Percentiles rank a stretch among this genome's conserved stretches.
Evolutionary conservation across 495 filamentous ascomycete species (phyloP).

Genomic region (Penicillium daleae): DNA sequence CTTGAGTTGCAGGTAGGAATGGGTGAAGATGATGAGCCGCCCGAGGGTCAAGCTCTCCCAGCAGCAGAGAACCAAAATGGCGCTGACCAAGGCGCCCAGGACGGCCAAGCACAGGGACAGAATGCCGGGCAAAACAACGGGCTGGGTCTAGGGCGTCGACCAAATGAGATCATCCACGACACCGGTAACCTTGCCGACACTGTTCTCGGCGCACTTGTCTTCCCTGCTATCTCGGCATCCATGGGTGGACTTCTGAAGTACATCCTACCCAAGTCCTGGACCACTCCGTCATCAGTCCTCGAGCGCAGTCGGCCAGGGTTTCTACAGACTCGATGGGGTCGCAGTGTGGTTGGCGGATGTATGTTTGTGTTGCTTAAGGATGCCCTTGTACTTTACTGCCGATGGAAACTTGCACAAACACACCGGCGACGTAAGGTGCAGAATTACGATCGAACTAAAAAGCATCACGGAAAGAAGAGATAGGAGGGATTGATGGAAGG

Average conservation of each 20-base stretch:
- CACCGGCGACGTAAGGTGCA: constrained; percentile 67
- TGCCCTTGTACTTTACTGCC: constrained; percentile 71
- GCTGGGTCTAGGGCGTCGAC: constrained; percentile 41
- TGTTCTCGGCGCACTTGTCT: constrained; percentile 64
- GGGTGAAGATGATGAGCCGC: constrained; percentile 39
- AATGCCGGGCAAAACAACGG: constrained; percentile 26
- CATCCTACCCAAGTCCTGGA: constrained; percentile 66
- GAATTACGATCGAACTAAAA: constrained; percentile 61
- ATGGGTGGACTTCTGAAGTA: constrained; percentile 71
- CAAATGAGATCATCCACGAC: constrained; percentile 53
- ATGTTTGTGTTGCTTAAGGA: constrained; percentile 79
- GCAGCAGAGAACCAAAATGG: constrained; percentile 25
- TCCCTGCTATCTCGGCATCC: constrained; percentile 63
- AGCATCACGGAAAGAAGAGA: constrained; percentile 30
- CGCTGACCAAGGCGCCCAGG: constrained; percentile 26
- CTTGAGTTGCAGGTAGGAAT: constrained; percentile 48
- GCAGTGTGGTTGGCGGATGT: constrained; percentile 79
- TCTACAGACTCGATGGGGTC: constrained; percentile 75
- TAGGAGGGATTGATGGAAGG: constrained; percentile 9
- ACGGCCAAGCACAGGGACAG: constrained; percentile 33
- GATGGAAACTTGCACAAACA: constrained; percentile 72
- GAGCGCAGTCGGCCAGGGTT: constrained; percentile 57
- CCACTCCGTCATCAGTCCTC: constrained; percentile 45
- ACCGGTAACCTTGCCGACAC: constrained; percentile 57
- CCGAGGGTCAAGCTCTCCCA: constrained; percentile 23